Evolutionary conservation across 2,329 filamentous ascomycete species (phyloP).

Genomic region (Capronia americana): DNA sequence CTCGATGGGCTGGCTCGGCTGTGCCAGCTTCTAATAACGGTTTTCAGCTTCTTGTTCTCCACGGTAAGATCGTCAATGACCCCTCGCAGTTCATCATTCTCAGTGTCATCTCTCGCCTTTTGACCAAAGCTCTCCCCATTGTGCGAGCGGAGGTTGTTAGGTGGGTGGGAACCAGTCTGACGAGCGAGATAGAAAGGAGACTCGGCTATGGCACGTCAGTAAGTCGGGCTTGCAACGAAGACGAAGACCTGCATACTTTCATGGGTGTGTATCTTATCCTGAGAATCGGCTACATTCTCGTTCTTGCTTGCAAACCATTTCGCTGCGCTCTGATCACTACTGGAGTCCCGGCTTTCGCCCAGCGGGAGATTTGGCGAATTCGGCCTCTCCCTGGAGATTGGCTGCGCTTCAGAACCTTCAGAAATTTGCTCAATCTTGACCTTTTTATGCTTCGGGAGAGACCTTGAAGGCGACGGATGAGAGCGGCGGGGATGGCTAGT

Average conservation of each 20-base stretch:
- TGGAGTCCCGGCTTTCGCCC: constrained; percentile 29
- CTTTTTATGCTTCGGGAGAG: constrained; percentile 30
- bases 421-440: constrained; percentile 28
- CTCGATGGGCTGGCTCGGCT: constrained; percentile 56
- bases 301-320: constrained; percentile 39
- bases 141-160: constrained; percentile 31
- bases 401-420: constrained; percentile 8
- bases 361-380: constrained; percentile 5
- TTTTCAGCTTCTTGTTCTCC: constrained; percentile 79
- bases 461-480: constrained; percentile 30
- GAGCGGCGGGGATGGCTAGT: constrained; percentile 25
- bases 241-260: constrained; percentile 15
- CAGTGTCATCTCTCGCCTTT: constrained; percentile 55
- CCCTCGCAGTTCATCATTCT: constrained; percentile 75
- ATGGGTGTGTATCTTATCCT: constrained; percentile 13
- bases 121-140: constrained; percentile 39
- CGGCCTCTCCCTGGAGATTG: constrained; percentile 1
- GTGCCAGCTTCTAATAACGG: constrained; percentile 74
- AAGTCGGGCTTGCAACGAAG: not conserved
- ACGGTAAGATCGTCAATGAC: constrained; percentile 88
- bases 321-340: constrained; percentile 37
- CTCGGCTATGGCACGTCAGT: constrained; percentile 42
- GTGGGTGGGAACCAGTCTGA: constrained; percentile 34
- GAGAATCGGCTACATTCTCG: constrained; percentile 29
- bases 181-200: constrained; percentile 46